Base-by-base conservation (phyloP, 768 basidiomycete genomes). In the Suillus cothurnatus region DNA sequence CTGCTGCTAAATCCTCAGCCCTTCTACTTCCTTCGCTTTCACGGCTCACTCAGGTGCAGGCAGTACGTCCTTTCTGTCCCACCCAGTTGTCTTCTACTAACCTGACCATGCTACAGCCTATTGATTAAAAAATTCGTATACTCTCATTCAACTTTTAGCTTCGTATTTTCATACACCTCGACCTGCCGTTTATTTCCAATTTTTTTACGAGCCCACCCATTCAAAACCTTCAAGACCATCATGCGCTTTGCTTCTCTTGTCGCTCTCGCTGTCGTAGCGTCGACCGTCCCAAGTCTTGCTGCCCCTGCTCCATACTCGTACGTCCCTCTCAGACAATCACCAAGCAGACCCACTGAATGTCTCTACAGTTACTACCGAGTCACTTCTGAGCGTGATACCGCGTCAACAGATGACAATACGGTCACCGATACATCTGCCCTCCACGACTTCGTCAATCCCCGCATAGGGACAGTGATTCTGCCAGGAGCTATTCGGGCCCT, bases 31-130 rank as follows among this genome's bases (percentile, higher is more conserved):
- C 9, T 58, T 58, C 36, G 23, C 34, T 57, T 58, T 58, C 56
- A 38, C 36, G 36, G 36, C 56, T 58, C 23, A 39, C 56, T 15
- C 56, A 38, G 56, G 56, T 57, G 56, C 56, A 57, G 56, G 36
- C 36, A 57, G 56, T 58, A 58, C 8, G 56, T 58, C 26, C 28
- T 26, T 39, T 26, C 23, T 17, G 4, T 38, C 36, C 23, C 23
- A 19, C 9, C 36, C 23, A 8, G 8, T 17, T 38, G 36, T 1
- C 56, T 38, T 58, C 36, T 26, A 38, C 56, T 58, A 38, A 58
- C 36, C n/a, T 15, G 15, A 58, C 17, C 15, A 26, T 38, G 15
- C 15, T 9, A 11, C 31, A 58, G 36, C 36, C 56, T 26, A 38
- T 38, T 57, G 17, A 28, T 52, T 28, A 15, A 49, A 45, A 47